Conservation (phyloP, 176 grass and related monocot species). For the Leersia perrieri region DNA sequence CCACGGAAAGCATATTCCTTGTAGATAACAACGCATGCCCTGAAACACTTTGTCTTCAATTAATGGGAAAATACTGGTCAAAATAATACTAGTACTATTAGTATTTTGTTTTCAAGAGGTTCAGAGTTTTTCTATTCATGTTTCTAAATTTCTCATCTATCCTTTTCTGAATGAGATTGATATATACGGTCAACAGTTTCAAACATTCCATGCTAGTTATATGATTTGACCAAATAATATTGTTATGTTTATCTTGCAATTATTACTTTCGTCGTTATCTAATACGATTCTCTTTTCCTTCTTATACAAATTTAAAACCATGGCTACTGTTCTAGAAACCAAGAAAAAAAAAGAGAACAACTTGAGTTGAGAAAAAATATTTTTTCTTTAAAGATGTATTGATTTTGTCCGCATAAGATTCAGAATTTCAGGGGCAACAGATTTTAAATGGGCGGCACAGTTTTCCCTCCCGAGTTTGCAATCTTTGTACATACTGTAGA, state of each 20-base stretch:
- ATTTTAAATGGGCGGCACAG: not conserved
- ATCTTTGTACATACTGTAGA: not conserved
- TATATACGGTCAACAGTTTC: not conserved
- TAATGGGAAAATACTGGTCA: no score
- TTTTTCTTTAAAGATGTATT: not conserved
- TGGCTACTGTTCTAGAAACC: not conserved
- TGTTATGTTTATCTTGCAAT: not conserved
- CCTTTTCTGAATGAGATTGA: not conserved
- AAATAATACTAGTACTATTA: no score
- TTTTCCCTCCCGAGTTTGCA: not conserved
- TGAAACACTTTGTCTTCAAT: not conserved
- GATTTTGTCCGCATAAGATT: not conserved
- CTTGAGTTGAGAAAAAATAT: no score
- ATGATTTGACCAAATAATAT: not conserved
- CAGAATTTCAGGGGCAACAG: not conserved
- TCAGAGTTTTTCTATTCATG: not conserved
- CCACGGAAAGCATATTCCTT: not conserved
- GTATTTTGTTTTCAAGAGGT: no score
- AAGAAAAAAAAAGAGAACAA: not conserved
- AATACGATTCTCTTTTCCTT: not conserved
- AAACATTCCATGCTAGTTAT: not conserved
- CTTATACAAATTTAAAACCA: not conserved
- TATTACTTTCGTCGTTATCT: not conserved
- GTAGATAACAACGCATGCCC: not conserved
- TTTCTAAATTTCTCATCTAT: not conserved